Evolutionary conservation across 148 eudicot species (phyloP), one percentile per base, ranked within the genome.

Genomic region (Fallopia convolvulus): DNA sequence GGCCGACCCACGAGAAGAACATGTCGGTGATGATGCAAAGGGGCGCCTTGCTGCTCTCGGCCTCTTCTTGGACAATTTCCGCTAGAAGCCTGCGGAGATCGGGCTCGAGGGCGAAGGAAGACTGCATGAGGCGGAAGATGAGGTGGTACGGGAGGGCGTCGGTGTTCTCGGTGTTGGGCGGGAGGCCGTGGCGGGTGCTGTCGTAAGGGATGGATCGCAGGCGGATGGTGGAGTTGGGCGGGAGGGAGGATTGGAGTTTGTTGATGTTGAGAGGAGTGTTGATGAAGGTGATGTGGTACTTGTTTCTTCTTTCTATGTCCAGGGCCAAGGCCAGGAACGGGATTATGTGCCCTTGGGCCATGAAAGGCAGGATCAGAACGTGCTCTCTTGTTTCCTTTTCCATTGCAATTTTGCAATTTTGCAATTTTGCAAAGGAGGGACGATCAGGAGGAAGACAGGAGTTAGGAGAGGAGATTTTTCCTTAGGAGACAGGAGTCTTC

Each of bases 331-430:
- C 86, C 40, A 91, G 76, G 86, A 85, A 86, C 8, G 92, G 90
- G 73, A 82, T 87, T 7, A 91, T 81, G 58, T 91, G 93, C 73
- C 93, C 93, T 80, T 88, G 85, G 13, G 89, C 88, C 90, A 88
- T 88, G 85, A 88, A 88, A 17, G 94, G 94, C 70, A 90, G 85
- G 49, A 90, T 36, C 11, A 90, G 72, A 15, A 87, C 83, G 55
- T 81, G 86, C 39, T 83, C 79, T 53, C 65, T 76, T 77, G 23
- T 77, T 53, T 53, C 17, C 9, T 18, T 13, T 40, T n/a, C 74
- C 74, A 72, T 72, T 42, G 74, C 5, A 11, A 8, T 18, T 17
- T 26, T 26, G 30, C 0, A 26, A 26, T 26, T n/a, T 72, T 42
- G 74, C 5, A 11, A 8, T 18, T 17, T 26, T 26, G 30, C 0